Conservation (phyloP, 1,139 yeast genomes). For the Blastobotrys buckinghamii region DNA sequence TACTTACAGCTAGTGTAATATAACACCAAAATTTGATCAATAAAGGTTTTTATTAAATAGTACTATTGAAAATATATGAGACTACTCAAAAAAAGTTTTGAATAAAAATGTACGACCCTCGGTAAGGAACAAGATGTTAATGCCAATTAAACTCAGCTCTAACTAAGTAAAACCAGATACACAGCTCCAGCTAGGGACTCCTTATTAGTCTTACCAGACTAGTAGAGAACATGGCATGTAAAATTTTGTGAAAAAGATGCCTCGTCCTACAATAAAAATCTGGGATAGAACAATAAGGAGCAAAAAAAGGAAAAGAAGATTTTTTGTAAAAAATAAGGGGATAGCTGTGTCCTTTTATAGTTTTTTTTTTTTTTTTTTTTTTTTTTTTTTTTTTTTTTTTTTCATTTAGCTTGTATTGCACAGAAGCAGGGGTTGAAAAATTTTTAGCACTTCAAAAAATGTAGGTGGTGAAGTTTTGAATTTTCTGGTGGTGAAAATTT, state of each 20-base stretch:
- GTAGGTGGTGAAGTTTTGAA: too few species aligned
- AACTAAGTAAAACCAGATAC: slow-evolving; percentile 12
- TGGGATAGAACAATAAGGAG: slow-evolving; percentile 25
- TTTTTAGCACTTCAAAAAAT: too few species aligned
- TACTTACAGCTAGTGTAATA: too few species aligned
- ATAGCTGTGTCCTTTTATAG: neutral
- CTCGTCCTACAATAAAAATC: slow-evolving; percentile 28
- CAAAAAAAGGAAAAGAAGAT: slow-evolving; percentile 8
- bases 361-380: too few species aligned
- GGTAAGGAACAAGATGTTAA: slow-evolving; percentile 30
- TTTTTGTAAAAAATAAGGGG: neutral
- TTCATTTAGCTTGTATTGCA: too few species aligned
- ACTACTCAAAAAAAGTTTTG: too few species aligned
- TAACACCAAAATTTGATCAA: too few species aligned
- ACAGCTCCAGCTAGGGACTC: slow-evolving; percentile 33
- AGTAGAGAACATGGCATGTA: slow-evolving; percentile 24
- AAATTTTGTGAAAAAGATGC: slow-evolving; percentile 7
- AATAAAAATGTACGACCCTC: slow-evolving; percentile 26
- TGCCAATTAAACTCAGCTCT: slow-evolving; percentile 12
- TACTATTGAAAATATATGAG: too few species aligned
- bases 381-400: too few species aligned
- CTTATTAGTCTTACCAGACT: slow-evolving; percentile 23
- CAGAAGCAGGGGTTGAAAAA: too few species aligned
- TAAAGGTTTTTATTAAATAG: too few species aligned
- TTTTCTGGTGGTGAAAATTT: neutral